A percentile compares a stretch with the other conserved stretches of the same genome.
These are phyloP conservation scores for Phialophora chinensis DNA, from an alignment of 2,329 filamentous ascomycete species.

Conservation along the genomic window DNA sequence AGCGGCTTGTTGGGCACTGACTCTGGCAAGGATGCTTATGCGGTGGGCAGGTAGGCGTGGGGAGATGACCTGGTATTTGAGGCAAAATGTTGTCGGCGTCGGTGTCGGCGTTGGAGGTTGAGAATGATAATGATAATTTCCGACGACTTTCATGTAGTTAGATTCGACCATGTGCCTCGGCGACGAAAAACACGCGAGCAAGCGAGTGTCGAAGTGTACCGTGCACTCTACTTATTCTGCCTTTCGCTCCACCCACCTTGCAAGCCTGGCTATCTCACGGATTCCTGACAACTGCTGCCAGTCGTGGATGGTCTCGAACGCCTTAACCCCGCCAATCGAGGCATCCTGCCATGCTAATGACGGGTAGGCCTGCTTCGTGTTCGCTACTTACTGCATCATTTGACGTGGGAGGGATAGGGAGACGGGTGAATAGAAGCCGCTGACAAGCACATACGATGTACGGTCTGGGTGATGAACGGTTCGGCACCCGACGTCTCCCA, in stretches of 20 bases:
- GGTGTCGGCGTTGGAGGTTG: not conserved
- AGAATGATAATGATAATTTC: not conserved
- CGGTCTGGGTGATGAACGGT: not conserved
- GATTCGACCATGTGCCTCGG: not conserved
- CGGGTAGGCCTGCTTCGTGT: slow-evolving; percentile 3
- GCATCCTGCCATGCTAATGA: not conserved
- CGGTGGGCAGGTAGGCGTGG: not conserved
- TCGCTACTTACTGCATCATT: slow-evolving; percentile 5
- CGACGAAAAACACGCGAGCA: not conserved
- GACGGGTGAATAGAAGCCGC: not conserved
- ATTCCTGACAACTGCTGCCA: not conserved
- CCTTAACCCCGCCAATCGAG: not conserved
- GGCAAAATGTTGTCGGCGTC: not conserved
- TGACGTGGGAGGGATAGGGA: slow-evolving; percentile 1
- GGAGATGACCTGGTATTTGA: not conserved
- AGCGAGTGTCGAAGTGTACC: not conserved
- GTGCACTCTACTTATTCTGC: not conserved
- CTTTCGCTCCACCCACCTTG: not conserved
- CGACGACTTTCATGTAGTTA: not conserved
- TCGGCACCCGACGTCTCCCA: slow-evolving; percentile 4
- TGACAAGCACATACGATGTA: slow-evolving; percentile 3
- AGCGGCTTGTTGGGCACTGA: not conserved
- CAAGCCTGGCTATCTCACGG: not conserved
- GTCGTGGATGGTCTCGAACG: not conserved
- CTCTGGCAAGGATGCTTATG: not conserved